A percentile compares a stretch with the other conserved stretches of the same genome.
phyloP scores from a whole-genome alignment of 331 rosid genomes.

The Rosa hybrid region DNA sequence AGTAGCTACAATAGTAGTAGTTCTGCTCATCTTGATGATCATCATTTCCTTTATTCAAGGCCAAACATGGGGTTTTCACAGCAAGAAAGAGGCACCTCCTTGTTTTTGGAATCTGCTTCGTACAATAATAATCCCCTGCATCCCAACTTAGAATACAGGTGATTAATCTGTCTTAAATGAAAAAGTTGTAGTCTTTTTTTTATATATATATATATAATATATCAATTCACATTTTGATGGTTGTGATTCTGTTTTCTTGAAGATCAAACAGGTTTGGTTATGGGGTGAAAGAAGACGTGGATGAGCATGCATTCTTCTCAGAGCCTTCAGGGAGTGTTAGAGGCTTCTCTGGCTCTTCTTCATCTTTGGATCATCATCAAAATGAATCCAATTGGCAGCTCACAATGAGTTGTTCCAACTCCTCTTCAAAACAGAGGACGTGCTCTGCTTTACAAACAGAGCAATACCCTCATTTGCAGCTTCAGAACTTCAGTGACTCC shows the following conservation, averaged over 20 bases:
- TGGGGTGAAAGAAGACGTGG: slow-evolving; percentile 79
- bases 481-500: slow-evolving; percentile 43
- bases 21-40: slow-evolving; percentile 29
- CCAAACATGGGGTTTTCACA: slow-evolving; percentile 44
- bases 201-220: not conserved
- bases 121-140: slow-evolving; percentile 28
- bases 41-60: slow-evolving; percentile 52
- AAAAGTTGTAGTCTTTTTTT: not conserved
- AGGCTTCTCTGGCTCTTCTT: slow-evolving; percentile 69
- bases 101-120: slow-evolving; percentile 59
- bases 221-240: not conserved
- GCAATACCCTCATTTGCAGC: slow-evolving; percentile 66
- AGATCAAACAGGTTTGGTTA: slow-evolving; percentile 55
- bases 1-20: slow-evolving; percentile 5
- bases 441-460: slow-evolving; percentile 61
- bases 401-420: slow-evolving; percentile 62
- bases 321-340: slow-evolving; percentile 79
- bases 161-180: slow-evolving; percentile 31
- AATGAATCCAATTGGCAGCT: slow-evolving; percentile 72
- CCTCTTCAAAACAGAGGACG: slow-evolving; percentile 68
- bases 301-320: slow-evolving; percentile 78
- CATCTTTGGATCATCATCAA: slow-evolving; percentile 51
- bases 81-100: slow-evolving; percentile 54
- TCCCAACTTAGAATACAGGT: slow-evolving; percentile 62
- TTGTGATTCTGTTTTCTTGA: slow-evolving; percentile 23